Conservation (phyloP, 768 basidiomycete species). For the Russula foetens region DNA sequence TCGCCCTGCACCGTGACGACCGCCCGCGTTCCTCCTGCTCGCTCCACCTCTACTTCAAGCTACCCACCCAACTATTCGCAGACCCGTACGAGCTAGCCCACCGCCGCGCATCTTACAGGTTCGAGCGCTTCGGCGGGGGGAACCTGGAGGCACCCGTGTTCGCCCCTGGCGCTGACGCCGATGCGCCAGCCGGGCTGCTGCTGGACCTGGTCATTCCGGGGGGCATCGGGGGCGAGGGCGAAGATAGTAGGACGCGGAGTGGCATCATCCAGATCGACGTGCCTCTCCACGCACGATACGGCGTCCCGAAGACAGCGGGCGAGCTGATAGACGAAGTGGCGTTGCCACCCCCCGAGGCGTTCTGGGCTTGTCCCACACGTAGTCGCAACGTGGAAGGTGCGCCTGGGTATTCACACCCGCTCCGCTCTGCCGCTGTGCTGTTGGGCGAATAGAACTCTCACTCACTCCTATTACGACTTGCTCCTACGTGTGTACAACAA, state of each 20-base stretch:
- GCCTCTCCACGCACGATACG: conserved; percentile 10
- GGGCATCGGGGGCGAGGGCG: neutral
- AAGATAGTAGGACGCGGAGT: too few relatives aligned
- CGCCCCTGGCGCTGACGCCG: neutral
- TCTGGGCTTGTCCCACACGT: conserved; percentile 5
- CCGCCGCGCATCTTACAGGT: neutral
- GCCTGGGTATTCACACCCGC: neutral
- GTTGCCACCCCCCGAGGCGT: neutral
- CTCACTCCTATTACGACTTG: neutral
- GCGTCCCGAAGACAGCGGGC: neutral
- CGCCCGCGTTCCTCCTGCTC: neutral
- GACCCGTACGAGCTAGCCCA: conserved; percentile 5
- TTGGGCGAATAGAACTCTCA: too few relatives aligned
- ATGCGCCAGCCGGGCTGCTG: neutral
- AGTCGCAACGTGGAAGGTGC: neutral
- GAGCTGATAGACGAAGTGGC: conserved; percentile 2
- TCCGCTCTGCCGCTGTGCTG: neutral
- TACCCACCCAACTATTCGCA: conserved; percentile 1
- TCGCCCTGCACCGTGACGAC: neutral
- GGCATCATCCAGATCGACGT: conserved; percentile 1
- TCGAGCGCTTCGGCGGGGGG: conserved; percentile 13
- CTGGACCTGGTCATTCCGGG: conserved; percentile 5
- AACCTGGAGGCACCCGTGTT: conserved; percentile 7
- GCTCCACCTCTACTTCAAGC: conserved; percentile 4
- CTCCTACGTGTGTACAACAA: neutral